Percentiles rank a stretch among this genome's conserved stretches.
These are phyloP conservation scores for Podospora conica DNA, from an alignment of 495 filamentous ascomycete species.

Conservation along the genomic window DNA sequence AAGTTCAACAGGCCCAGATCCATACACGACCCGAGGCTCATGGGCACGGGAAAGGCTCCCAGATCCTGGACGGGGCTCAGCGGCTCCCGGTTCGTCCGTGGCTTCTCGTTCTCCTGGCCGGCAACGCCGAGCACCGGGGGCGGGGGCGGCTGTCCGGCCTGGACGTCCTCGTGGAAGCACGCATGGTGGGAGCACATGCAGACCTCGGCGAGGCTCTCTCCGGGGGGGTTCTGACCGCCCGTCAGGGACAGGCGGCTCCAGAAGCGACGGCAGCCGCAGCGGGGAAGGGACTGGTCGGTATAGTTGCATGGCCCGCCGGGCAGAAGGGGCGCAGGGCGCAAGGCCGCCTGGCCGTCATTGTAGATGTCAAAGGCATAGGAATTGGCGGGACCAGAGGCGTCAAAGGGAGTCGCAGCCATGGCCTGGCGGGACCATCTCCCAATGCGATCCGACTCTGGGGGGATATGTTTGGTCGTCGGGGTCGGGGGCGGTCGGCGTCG, in stretches of 20 bases:
- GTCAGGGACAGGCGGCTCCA: slow-evolving; percentile 43
- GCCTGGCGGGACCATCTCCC: slow-evolving; percentile 26
- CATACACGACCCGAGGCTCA: slow-evolving; percentile 26
- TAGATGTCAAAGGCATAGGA: slow-evolving; percentile 45
- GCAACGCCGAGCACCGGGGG: slow-evolving; percentile 13
- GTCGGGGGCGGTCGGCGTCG: neutral
- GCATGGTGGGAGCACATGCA: slow-evolving; percentile 71
- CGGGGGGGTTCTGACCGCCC: slow-evolving; percentile 11
- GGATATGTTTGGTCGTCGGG: neutral
- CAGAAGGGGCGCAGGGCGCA: slow-evolving; percentile 29
- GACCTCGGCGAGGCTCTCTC: slow-evolving; percentile 37
- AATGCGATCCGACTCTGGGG: slow-evolving; percentile 1
- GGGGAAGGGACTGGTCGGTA: slow-evolving; percentile 46
- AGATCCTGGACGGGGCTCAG: slow-evolving; percentile 41
- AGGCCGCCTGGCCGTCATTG: slow-evolving; percentile 33
- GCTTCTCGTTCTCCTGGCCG: slow-evolving; percentile 43
- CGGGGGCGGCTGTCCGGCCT: slow-evolving; percentile 19
- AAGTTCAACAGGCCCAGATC: slow-evolving; percentile 30
- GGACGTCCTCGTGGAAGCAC: slow-evolving; percentile 56
- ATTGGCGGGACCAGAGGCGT: slow-evolving; percentile 33
- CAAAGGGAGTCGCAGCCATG: slow-evolving; percentile 46
- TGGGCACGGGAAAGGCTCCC: slow-evolving; percentile 28
- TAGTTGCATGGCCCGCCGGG: slow-evolving; percentile 58
- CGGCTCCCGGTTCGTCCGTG: slow-evolving; percentile 34
- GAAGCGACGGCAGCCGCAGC: slow-evolving; percentile 63